A percentile compares a stretch with the other conserved stretches of the same genome.
phyloP scores from a whole-genome alignment of 1,139 yeast genomes.

The Debaryomyces fabryi region DNA sequence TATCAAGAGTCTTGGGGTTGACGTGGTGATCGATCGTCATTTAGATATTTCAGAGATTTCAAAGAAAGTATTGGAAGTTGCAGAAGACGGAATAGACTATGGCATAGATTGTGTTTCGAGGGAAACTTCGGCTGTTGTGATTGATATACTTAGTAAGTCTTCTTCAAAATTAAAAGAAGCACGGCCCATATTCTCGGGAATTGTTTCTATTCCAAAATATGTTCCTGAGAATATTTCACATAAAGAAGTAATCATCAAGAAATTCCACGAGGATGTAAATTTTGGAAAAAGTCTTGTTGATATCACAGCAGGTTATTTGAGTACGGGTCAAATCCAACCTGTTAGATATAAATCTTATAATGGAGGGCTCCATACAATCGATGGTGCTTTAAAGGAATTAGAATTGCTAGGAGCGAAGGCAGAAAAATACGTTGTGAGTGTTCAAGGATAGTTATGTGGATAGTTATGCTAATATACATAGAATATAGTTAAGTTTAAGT shows the following conservation, averaged over 20 bases:
- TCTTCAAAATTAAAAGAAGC: constrained; percentile 10
- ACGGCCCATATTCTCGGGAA: constrained; percentile 34
- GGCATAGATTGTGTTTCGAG: constrained; percentile 51
- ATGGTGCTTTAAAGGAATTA: constrained; percentile 37
- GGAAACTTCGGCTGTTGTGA: constrained; percentile 36
- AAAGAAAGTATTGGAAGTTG: constrained; percentile 18
- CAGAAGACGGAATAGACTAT: constrained; percentile 26
- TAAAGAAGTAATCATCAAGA: constrained; percentile 39
- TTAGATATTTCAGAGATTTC: constrained; percentile 17
- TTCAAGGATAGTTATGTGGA: constrained; percentile 1
- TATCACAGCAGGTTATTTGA: constrained; percentile 32
- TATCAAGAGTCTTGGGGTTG: constrained; percentile 40
- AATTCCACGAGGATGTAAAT: constrained; percentile 45
- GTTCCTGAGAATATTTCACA: constrained; percentile 26
- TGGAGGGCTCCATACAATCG: constrained; percentile 37
- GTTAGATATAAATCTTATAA: constrained; percentile 36
- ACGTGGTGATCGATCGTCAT: constrained; percentile 40
- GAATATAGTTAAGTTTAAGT: background rate
- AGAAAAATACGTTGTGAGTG: constrained; percentile 41
- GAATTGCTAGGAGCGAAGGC: constrained; percentile 45
- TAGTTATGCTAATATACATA: too few relatives aligned
- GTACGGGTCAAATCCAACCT: constrained; percentile 28
- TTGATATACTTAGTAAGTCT: constrained; percentile 25
- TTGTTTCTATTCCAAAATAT: constrained; percentile 38
- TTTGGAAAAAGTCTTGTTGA: constrained; percentile 39